Base-by-base conservation (phyloP, 306 rosid species). In the Vachellia collinsii region DNA sequence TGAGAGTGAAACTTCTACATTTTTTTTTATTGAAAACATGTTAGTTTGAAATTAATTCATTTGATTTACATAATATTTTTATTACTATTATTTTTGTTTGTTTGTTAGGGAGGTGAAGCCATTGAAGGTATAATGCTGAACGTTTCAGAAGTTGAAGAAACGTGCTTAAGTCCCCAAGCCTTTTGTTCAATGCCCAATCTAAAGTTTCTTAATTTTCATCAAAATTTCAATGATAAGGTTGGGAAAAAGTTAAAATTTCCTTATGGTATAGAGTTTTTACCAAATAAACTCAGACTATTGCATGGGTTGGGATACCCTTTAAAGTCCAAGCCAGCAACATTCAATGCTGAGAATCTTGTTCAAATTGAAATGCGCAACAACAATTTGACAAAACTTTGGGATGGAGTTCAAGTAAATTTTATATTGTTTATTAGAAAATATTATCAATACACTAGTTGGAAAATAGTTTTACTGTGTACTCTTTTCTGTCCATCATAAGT, bases 371-470 rank as follows among this genome's bases (percentile, higher is more conserved):
- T 75, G 54, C 13, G n/a, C n/a, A n/a, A n/a, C n/a, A n/a, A n/a
- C n/a, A n/a, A n/a, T n/a, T n/a, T n/a, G n/a, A n/a, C n/a, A 42
- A 42, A 22, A 23, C 42, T 77, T 61, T 82, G 85, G 81, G 23
- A 50, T 14, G 86, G 80, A 36, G 66, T 6, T 4, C 38, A 10
- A 17, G 66, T 59, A 59, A 11, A 4, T 23, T 3, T 59, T 8
- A 6, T 11, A 23, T 23, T 22, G 8, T 8, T 1, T 44, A 11
- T 8, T 10, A 23, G 4, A 11, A 23, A 23, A 4, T 10, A 1
- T 59, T 22, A 1, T 53, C 7, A n/a, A 20, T 5, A n/a, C 10
- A 8, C n/a, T n/a, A n/a, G n/a, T n/a, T n/a, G n/a, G n/a, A n/a
- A n/a, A n/a, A n/a, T n/a, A n/a, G n/a, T n/a, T n/a, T n/a, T n/a